Conservation (phyloP, 2,329 filamentous ascomycete genomes). For the Elsinoe ampelina region DNA sequence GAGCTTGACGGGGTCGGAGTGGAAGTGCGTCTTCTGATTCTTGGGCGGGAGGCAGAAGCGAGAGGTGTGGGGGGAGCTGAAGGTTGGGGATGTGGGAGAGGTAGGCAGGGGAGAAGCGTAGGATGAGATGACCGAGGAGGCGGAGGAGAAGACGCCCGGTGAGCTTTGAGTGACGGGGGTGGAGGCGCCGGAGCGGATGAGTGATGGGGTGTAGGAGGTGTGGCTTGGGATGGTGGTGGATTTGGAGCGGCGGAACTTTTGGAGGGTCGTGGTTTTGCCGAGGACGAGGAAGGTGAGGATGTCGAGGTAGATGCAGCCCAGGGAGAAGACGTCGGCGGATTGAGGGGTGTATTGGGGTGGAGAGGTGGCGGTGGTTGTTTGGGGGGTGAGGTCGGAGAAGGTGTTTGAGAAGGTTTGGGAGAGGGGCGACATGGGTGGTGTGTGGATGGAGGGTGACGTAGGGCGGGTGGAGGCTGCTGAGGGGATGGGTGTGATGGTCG, state of each 20-base stretch:
- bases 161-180: background rate
- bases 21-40: slow-evolving; percentile 61
- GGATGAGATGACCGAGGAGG: slow-evolving; percentile 4
- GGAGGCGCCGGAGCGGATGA: slow-evolving; percentile 8
- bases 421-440: slow-evolving; percentile 7
- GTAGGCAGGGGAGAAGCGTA: background rate
- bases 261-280: slow-evolving; percentile 56
- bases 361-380: background rate
- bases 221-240: slow-evolving; percentile 15
- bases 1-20: slow-evolving; percentile 53
- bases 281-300: slow-evolving; percentile 61
- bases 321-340: slow-evolving; percentile 60
- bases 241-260: slow-evolving; percentile 55
- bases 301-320: slow-evolving; percentile 64
- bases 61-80: slow-evolving; percentile 21
- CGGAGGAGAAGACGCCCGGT: slow-evolving; percentile 5
- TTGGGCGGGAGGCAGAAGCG: slow-evolving; percentile 34
- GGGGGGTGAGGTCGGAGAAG: background rate
- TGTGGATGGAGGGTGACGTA: background rate
- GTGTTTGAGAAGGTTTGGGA: slow-evolving; percentile 4
- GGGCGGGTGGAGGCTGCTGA: background rate
- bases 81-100: slow-evolving; percentile 19
- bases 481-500: background rate
- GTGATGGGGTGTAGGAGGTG: slow-evolving; percentile 20
- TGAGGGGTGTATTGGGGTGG: slow-evolving; percentile 20